Conservation (phyloP, 805 yeast species). For the Candida golubevii region DNA sequence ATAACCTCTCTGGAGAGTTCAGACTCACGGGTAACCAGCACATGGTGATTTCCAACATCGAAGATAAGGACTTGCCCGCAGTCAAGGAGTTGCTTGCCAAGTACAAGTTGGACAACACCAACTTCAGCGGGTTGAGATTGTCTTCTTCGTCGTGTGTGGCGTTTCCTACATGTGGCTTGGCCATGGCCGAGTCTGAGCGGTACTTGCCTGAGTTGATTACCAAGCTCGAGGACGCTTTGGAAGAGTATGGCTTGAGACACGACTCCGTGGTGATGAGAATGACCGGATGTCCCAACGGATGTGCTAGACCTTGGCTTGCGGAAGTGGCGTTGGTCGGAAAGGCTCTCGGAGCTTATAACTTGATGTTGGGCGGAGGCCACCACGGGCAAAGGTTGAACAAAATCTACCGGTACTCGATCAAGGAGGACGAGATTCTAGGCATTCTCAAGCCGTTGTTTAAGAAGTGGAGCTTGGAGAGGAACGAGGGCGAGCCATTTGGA, state of each 20-base stretch:
- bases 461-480: slow-evolving; percentile 90
- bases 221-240: slow-evolving; percentile 81
- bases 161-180: slow-evolving; percentile 97
- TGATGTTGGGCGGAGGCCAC: slow-evolving; percentile 94
- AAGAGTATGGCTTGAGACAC: slow-evolving; percentile 88
- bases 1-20: slow-evolving; percentile 69
- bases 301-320: slow-evolving; percentile 98
- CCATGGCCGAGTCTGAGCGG: slow-evolving; percentile 98
- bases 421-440: slow-evolving; percentile 80
- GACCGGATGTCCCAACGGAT: slow-evolving; percentile 99
- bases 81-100: slow-evolving; percentile 63
- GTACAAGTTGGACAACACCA: slow-evolving; percentile 79
- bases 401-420: slow-evolving; percentile 79
- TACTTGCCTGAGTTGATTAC: slow-evolving; percentile 77
- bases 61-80: slow-evolving; percentile 59
- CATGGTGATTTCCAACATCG: slow-evolving; percentile 67
- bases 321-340: slow-evolving; percentile 95
- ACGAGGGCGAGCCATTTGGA: slow-evolving; percentile 91
- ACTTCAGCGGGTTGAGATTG: slow-evolving; percentile 77
- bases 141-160: slow-evolving; percentile 97
- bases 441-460: slow-evolving; percentile 82
- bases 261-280: slow-evolving; percentile 95
- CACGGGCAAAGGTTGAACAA: slow-evolving; percentile 91
- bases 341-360: slow-evolving; percentile 88
- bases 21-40: slow-evolving; percentile 96